Base-by-base conservation (phyloP, 768 basidiomycete species). In the Amanita rubescens region DNA sequence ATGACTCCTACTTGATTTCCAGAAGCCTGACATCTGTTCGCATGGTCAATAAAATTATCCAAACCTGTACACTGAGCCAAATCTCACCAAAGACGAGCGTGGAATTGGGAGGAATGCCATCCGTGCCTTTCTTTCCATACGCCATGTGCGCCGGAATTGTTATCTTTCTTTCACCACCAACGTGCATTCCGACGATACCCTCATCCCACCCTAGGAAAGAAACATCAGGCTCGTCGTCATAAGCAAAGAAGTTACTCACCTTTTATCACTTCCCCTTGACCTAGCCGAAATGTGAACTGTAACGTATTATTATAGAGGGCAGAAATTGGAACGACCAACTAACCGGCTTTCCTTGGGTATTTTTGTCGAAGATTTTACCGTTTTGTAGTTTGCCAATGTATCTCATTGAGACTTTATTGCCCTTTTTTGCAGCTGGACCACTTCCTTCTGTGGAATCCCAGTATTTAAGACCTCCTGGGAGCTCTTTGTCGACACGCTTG, bases 181-280 rank as follows among this genome's bases (percentile, higher is more conserved):
- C 82, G 61, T 90, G 85, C 94, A 98, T 96, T 32, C 95, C 95
- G 27, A 75, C 83, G 53, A 97, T 76, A 37, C 94, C 95, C 62
- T 90, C 74, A 61, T 97, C 95, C 94, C 94, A 96, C 43, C 88
- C 84, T 87, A 54, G 22, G 11, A 44, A 35, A 34, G 11, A 44
- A 35, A 34, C 49, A 43, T 56, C n/a, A 52, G 14, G 37, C 35
- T 45, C 34, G n/a, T 47, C 4, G 3, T 8, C 14, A 34, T 42
- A 14, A 55, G 47, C 32, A 49, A 42, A 27, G n/a, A 19, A 15
- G 41, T 30, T 11, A 56, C 71, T 43, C 54, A 84, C 86, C 89
- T 75, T 92, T 91, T 70, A 98, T 96, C 49, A 98, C 95, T 65
- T 95, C 87, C 22, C 90, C 91, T 55, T 79, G 73, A 34, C 94